phyloP scores from a whole-genome alignment of 306 rosid genomes.

The Quercus parvula region DNA sequence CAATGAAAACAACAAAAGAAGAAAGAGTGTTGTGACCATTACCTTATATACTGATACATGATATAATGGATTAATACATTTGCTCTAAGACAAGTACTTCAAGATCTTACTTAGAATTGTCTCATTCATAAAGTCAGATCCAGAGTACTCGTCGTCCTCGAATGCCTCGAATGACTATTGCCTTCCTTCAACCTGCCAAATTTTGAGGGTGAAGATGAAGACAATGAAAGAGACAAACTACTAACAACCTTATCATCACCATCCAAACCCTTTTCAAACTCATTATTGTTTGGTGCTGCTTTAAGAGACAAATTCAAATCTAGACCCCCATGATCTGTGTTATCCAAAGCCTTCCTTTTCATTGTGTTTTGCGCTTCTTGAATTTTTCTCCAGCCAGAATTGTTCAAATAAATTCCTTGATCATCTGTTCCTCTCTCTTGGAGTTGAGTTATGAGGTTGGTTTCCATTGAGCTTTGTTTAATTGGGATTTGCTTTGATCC shows the following conservation, averaged over 20 bases:
- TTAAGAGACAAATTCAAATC: slow-evolving; percentile 33
- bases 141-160: slow-evolving; percentile 33
- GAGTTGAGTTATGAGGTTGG: slow-evolving; percentile 3
- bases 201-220: slow-evolving; percentile 27
- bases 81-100: slow-evolving; percentile 33
- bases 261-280: not conserved
- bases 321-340: not conserved
- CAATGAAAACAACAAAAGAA: slow-evolving; percentile 12
- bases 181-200: slow-evolving; percentile 12
- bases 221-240: slow-evolving; percentile 33
- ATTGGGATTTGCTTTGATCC: slow-evolving; percentile 15
- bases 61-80: slow-evolving; percentile 19
- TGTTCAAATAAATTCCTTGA: slow-evolving; percentile 3
- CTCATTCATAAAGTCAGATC: slow-evolving; percentile 50
- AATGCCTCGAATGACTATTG: slow-evolving; percentile 8
- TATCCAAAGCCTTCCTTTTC: slow-evolving; percentile 27
- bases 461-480: not conserved
- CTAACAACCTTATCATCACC: slow-evolving; percentile 1
- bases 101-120: slow-evolving; percentile 41
- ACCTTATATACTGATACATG: slow-evolving; percentile 24
- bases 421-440: not conserved
- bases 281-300: slow-evolving; percentile 18
- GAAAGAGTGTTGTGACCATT: not conserved
- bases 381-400: not conserved
- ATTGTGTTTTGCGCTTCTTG: slow-evolving; percentile 8